Evolutionary conservation across 106 monocot genomes (phyloP).

Genomic region (Hemerocallis citrina): DNA sequence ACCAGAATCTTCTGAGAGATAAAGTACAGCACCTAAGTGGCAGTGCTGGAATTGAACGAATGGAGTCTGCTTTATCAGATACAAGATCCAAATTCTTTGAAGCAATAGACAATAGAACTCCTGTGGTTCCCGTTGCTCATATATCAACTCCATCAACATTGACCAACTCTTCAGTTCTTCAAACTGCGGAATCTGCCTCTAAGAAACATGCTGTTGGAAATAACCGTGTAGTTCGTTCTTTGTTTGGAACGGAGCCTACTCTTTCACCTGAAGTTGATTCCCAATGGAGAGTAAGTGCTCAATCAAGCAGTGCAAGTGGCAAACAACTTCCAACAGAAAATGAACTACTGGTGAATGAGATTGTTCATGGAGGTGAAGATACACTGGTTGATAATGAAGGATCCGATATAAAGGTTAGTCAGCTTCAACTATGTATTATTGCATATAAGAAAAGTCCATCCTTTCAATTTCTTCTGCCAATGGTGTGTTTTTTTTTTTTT

Average conservation of each 20-base stretch:
- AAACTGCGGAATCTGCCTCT: not conserved
- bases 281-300: slow-evolving; percentile 1
- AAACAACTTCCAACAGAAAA: slow-evolving; percentile 43
- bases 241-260: slow-evolving; percentile 4
- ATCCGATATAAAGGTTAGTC: slow-evolving; percentile 13
- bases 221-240: too few relatives aligned
- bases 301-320: not conserved
- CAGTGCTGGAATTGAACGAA: slow-evolving; percentile 66
- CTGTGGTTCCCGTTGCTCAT: slow-evolving; percentile 33
- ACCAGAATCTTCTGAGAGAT: slow-evolving; percentile 68
- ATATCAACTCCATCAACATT: slow-evolving; percentile 37
- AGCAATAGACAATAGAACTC: slow-evolving; percentile 56
- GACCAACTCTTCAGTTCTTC: slow-evolving; percentile 8
- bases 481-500: too few relatives aligned
- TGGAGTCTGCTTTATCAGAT: slow-evolving; percentile 79
- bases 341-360: slow-evolving; percentile 78
- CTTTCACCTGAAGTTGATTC: slow-evolving; percentile 6
- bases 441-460: too few relatives aligned
- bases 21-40: slow-evolving; percentile 83
- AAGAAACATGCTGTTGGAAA: too few relatives aligned
- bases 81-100: slow-evolving; percentile 80
- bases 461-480: too few relatives aligned
- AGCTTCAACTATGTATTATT: not conserved
- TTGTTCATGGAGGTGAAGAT: slow-evolving; percentile 43
- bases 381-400: slow-evolving; percentile 11